phyloP scores from a whole-genome alignment of 1,284 basidiomycete genomes.

The Melampsora larici-populina region DNA sequence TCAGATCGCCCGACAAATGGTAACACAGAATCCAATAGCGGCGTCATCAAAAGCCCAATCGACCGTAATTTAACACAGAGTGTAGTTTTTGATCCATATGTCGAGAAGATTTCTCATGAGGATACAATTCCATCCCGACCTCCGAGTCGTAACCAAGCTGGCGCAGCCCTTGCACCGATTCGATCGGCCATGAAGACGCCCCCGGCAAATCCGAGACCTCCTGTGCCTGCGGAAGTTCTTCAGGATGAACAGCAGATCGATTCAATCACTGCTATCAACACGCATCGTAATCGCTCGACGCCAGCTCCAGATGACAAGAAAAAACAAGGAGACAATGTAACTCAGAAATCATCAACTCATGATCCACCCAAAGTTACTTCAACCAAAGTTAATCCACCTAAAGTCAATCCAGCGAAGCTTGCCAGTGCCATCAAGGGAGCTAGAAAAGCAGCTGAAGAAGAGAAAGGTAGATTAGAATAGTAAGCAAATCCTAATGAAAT shows the following conservation, averaged over 20 bases:
- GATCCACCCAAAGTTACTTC: too few relatives aligned
- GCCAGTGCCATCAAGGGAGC: too few relatives aligned
- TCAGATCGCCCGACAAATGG: not conserved
- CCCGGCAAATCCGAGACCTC: not conserved
- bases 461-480: too few relatives aligned
- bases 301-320: not conserved
- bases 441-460: too few relatives aligned
- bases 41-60: not conserved
- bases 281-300: slow-evolving; percentile 27
- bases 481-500: too few relatives aligned
- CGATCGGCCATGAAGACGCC: slow-evolving; percentile 26
- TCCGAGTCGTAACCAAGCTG: not conserved
- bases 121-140: slow-evolving; percentile 3
- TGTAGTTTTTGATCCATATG: slow-evolving; percentile 25
- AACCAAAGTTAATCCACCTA: too few relatives aligned
- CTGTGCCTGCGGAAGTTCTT: not conserved
- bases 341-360: too few relatives aligned
- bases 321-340: not conserved
- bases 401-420: too few relatives aligned
- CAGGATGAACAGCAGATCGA: slow-evolving; percentile 7
- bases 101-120: slow-evolving; percentile 30
- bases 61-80: not conserved
- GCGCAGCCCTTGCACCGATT: not conserved
- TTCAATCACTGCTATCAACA: slow-evolving; percentile 31
- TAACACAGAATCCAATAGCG: too few relatives aligned